Evolutionary conservation across 2,329 filamentous ascomycete species (phyloP).

Genomic region (Colletotrichum sp.): DNA sequence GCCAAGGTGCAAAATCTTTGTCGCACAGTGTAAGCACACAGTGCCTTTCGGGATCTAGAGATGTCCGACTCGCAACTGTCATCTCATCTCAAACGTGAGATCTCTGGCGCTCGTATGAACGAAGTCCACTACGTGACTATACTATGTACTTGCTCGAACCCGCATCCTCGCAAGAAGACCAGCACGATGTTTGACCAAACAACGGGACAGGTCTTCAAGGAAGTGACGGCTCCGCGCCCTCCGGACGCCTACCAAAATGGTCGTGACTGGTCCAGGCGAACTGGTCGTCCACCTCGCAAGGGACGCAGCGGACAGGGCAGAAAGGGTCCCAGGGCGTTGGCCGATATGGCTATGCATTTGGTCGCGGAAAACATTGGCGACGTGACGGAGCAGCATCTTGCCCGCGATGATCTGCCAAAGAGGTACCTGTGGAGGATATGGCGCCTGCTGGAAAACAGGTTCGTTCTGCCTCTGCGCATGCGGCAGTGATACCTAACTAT

Average conservation of each 20-base stretch:
- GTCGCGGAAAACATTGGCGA: slow-evolving; percentile 41
- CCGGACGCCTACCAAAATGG: slow-evolving; percentile 25
- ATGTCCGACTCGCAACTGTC: neutral
- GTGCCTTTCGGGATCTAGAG: neutral
- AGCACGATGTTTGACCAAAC: slow-evolving; percentile 35
- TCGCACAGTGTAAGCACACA: neutral
- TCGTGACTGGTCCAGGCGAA: slow-evolving; percentile 40
- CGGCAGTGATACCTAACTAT: neutral
- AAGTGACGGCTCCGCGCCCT: slow-evolving; percentile 38
- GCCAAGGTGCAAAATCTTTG: neutral
- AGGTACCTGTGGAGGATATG: slow-evolving; percentile 42
- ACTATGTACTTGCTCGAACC: neutral
- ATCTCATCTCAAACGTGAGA: neutral
- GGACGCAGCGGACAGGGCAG: slow-evolving; percentile 24
- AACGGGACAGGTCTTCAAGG: slow-evolving; percentile 40
- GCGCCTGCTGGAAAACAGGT: slow-evolving; percentile 45
- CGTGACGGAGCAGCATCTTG: slow-evolving; percentile 35
- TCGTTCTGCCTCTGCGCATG: slow-evolving; percentile 15
- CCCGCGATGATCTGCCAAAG: slow-evolving; percentile 34
- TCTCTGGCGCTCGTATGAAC: neutral
- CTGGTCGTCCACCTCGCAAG: slow-evolving; percentile 28
- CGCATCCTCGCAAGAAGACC: neutral
- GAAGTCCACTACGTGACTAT: neutral
- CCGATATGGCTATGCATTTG: slow-evolving; percentile 43
- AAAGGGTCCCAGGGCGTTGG: slow-evolving; percentile 40